phyloP scores from a whole-genome alignment of 2,329 filamentous ascomycete species.

The Colletotrichum endophyticum region DNA sequence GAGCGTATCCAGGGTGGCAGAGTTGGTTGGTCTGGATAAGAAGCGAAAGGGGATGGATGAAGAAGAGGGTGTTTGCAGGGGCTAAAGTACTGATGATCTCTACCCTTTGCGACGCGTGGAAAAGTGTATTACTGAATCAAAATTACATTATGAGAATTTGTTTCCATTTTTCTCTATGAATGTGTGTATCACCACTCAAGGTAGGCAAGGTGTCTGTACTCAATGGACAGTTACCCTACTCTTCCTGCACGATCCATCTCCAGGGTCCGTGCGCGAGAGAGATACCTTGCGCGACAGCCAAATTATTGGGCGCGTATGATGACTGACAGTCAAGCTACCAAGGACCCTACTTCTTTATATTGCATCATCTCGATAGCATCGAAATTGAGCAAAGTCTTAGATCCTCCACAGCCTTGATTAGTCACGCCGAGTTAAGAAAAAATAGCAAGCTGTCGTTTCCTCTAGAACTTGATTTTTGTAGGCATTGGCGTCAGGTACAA shows the following conservation, averaged over 20 bases:
- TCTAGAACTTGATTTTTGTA: background rate
- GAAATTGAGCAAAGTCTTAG: background rate
- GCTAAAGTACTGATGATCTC: fast-evolving
- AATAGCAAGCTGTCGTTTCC: background rate
- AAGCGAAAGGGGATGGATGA: background rate
- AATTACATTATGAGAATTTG: background rate
- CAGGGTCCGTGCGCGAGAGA: background rate
- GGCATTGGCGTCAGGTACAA: background rate
- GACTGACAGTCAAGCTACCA: background rate
- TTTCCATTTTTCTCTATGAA: background rate
- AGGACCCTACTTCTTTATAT: background rate
- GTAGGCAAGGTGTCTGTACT: background rate
- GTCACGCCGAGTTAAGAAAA: background rate
- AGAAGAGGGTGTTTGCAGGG: background rate
- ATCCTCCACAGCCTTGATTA: fast-evolving
- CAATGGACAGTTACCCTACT: background rate
- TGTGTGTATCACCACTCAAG: background rate
- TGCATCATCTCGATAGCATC: background rate
- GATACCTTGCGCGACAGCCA: background rate
- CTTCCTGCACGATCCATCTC: background rate
- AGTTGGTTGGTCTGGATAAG: background rate
- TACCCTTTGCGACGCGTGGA: fast-evolving
- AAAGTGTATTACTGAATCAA: background rate
- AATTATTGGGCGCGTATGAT: background rate
- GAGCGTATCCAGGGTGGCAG: background rate